phyloP scores from a whole-genome alignment of 192 early-diverging fungal species.

The Coemansia aciculifera region DNA sequence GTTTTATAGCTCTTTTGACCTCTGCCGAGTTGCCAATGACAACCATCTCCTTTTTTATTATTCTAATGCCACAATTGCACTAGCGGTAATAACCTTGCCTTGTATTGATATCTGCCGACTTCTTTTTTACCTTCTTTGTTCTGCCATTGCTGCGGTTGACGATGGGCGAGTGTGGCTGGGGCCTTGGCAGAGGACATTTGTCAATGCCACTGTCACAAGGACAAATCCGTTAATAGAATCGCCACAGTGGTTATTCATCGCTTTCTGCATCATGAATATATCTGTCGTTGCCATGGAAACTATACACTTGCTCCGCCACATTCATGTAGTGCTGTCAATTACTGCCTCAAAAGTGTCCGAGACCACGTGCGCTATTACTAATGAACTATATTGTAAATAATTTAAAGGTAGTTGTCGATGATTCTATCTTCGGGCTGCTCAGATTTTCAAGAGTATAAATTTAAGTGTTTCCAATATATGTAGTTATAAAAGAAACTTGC shows the following conservation, averaged over 20 bases:
- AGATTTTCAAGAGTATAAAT: background rate
- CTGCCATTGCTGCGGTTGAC: background rate
- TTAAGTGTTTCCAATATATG: background rate
- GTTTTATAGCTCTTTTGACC: background rate
- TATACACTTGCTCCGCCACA: background rate
- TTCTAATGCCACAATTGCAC: background rate
- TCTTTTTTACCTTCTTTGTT: background rate
- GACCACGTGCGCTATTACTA: background rate
- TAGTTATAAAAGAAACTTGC: no score
- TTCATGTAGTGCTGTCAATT: background rate
- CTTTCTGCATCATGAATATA: background rate
- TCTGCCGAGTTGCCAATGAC: background rate
- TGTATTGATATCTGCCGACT: background rate
- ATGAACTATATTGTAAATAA: background rate
- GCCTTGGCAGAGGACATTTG: background rate
- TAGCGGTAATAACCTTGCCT: background rate
- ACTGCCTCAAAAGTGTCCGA: background rate
- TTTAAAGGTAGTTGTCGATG: background rate
- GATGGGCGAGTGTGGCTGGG: background rate
- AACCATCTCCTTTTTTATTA: background rate
- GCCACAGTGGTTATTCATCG: background rate
- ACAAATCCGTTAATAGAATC: background rate
- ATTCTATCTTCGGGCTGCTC: background rate
- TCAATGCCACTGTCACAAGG: background rate
- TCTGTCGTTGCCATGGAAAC: background rate